Evolutionary conservation across 345 rosid species (phyloP), one percentile per base, ranked within the genome.

Genomic region (Boechera divaricarpa): DNA sequence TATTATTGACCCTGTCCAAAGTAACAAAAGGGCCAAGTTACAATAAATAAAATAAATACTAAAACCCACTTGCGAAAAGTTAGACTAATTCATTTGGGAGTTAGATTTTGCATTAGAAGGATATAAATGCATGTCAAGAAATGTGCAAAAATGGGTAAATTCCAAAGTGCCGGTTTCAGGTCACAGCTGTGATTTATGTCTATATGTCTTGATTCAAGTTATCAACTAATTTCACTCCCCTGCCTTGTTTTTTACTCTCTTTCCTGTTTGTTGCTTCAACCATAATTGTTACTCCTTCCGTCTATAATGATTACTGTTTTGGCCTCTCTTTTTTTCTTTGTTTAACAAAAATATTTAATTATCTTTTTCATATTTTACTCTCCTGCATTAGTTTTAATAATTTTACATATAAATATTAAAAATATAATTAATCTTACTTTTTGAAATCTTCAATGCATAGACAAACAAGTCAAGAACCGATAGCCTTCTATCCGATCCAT

Each of bases 151-250:
- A 69, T 36, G 16, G 56, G 42, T 62, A 53, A 21, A 62, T 42
- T 53, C 57, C 70, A 77, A 69, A 62, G 66, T 44, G 64, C 52
- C 52, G 59, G 80, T 70, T 64, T 32, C 71, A 63, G 66, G 76
- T 63, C 59, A 70, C 70, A 77, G 75, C 80, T 70, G 70, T 63
- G 59, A 45, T 28, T 62, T 38, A 70, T 59, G 73, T 69, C 53
- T 67, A 33, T 7, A 61, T 76, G 80, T 70, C 80, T 2, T 54
- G 42, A 55, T 77, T 77, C 80, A 77, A 62, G 10, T 77, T 42
- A 77, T 77, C 75, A 16, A 54, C 70, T 69, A 24, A 61, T 68
- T 41, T 52, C 57, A 76, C 64, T 44, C 63, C 10, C 36, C n/a
- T 48, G 2, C 18, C 45, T 74, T 55, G 35, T 33, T 70, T 70